Percentiles rank a stretch among this genome's conserved stretches.
Evolutionary conservation across 2,329 filamentous ascomycete genomes (phyloP).

Genomic region (Fusarium bulbicola): DNA sequence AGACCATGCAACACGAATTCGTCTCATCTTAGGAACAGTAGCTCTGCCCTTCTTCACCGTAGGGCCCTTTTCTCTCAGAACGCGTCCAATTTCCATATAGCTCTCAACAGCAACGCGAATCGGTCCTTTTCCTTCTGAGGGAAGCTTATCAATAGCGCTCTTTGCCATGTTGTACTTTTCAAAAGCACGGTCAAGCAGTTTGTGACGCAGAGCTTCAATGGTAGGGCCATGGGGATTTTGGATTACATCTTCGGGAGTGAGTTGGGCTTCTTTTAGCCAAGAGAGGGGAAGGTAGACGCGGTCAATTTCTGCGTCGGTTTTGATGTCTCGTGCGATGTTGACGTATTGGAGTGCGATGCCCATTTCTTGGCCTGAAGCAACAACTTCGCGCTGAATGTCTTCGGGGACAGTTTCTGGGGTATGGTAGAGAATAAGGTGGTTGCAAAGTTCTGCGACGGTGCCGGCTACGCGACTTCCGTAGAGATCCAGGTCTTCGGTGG

Average conservation of each 20-base stretch:
- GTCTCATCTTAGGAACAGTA: conserved; percentile 55
- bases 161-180: conserved; percentile 64
- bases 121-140: conserved; percentile 66
- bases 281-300: conserved; percentile 73
- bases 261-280: conserved; percentile 68
- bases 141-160: conserved; percentile 68
- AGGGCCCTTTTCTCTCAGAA: conserved; percentile 57
- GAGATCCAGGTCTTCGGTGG: conserved; percentile 65
- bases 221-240: conserved; percentile 49
- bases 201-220: conserved; percentile 60
- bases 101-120: conserved; percentile 77
- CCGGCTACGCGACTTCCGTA: conserved; percentile 77
- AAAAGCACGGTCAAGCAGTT: conserved; percentile 69
- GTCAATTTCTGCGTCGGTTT: conserved; percentile 69
- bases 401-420: conserved; percentile 40
- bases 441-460: conserved; percentile 74
- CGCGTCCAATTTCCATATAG: conserved; percentile 78
- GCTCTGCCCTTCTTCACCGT: conserved; percentile 53
- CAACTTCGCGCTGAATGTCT: conserved; percentile 46
- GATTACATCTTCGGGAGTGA: conserved; percentile 65
- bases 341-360: conserved; percentile 80
- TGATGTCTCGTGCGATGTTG: conserved; percentile 80
- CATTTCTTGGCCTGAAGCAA: conserved; percentile 70
- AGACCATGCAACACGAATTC: conserved; percentile 67
- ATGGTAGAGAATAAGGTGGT: conserved; percentile 73